These are phyloP conservation scores for Dendrostoma leiphaemia DNA, from an alignment of 2,329 filamentous ascomycete species.

Conservation along the genomic window DNA sequence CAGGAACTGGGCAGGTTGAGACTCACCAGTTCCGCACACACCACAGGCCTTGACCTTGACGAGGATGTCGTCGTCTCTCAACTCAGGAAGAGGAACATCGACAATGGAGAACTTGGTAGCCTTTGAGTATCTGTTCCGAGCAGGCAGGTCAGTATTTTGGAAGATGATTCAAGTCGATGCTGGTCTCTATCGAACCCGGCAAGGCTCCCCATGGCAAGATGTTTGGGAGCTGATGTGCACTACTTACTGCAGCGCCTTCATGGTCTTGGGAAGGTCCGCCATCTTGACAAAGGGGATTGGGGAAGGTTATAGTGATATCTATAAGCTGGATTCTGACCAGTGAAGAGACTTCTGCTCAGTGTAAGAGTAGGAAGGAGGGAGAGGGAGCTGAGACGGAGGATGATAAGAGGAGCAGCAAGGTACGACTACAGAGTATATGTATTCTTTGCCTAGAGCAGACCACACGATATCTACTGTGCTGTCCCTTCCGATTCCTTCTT, in stretches of 20 bases:
- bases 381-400: neutral
- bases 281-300: slow-evolving; percentile 23
- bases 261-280: slow-evolving; percentile 34
- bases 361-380: neutral
- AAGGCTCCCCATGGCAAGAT: no score
- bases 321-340: neutral
- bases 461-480: no score
- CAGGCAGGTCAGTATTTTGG: no score
- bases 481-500: no score
- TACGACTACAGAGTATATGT: neutral
- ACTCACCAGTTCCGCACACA: slow-evolving; percentile 57
- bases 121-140: slow-evolving; percentile 22
- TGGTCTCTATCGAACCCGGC: neutral
- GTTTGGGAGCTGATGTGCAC: neutral
- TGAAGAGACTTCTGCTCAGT: neutral
- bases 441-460: slow-evolving; percentile 5
- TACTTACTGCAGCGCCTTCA: slow-evolving; percentile 27
- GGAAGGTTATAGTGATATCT: no score
- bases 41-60: slow-evolving; percentile 68
- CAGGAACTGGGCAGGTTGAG: slow-evolving; percentile 17
- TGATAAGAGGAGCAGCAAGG: neutral
- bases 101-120: slow-evolving; percentile 57
- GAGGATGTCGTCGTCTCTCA: slow-evolving; percentile 59
- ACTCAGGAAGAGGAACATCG: slow-evolving; percentile 58
- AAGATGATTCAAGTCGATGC: neutral